Evolutionary conservation across 139 green algal genomes (phyloP), one percentile per base, ranked within the genome.

Genomic region (Chlorella sp.): DNA sequence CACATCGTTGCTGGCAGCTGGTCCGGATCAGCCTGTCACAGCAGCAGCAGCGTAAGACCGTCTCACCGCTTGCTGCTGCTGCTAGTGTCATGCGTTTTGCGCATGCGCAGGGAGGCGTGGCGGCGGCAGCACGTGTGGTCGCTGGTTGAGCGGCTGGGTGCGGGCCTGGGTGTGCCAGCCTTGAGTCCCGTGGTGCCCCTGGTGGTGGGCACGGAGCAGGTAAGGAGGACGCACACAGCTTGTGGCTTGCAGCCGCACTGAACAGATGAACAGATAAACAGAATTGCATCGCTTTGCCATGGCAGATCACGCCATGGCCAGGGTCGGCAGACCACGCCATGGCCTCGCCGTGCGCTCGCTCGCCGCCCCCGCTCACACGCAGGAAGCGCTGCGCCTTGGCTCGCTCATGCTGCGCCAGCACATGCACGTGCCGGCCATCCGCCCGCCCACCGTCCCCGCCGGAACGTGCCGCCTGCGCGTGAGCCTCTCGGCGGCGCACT

Each of bases 341-440:
- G 10, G 10, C 10, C 10, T 55, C 10, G 42, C 17, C 10, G 42
- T 17, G 42, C 17, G 17, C 42, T 55, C 42, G 10, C 42, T 55
- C 42, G 10, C 42, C 17, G 10, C 17, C 42, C 17, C 42, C 42
- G 10, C 42, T 17, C 42, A 17, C 42, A 31, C 27, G n/a, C 63
- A 69, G 63, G 27, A 24, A 5, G 63, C 63, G 6, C 33, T 69
- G 6, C 5, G 31, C 3, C 20, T 69, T 31, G 63, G 32, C 5
- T 23, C 32, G 5, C 22, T 27, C 23, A 3, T 91, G 92, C 42
- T 89, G 68, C 35, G 49, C 1, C 4, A 32, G 3, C 14, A 50
- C 24, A 69, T 75, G 60, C 86, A 98, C 71, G 92, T 97, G 62
- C 89, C 92, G 0, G 94, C 91, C 34, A 98, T 98, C 51, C 77